These are phyloP conservation scores for Aureobasidium sp. DNA, from an alignment of 2,329 filamentous ascomycete species.

Conservation along the genomic window DNA sequence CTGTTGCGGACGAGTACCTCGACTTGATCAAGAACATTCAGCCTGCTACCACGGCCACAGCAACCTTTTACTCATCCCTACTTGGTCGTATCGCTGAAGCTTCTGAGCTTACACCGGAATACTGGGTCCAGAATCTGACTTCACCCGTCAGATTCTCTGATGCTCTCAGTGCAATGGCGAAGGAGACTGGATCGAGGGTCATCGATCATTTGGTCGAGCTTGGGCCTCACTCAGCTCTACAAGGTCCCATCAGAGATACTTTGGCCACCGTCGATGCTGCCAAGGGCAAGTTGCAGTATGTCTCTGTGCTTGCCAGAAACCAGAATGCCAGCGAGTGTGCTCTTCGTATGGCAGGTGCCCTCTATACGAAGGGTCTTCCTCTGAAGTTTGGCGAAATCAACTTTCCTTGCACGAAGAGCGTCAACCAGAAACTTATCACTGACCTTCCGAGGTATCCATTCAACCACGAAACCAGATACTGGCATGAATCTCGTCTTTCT, in stretches of 20 bases:
- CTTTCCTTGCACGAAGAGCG: slow-evolving; percentile 2
- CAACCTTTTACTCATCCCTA: slow-evolving; percentile 17
- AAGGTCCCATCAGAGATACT: slow-evolving; percentile 27
- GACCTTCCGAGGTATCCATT: slow-evolving; percentile 19
- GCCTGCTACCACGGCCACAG: not conserved
- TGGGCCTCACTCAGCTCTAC: slow-evolving; percentile 40
- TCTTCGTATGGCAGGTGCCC: slow-evolving; percentile 3
- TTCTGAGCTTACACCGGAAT: slow-evolving; percentile 23
- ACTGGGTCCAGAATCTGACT: slow-evolving; percentile 44
- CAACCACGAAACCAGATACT: slow-evolving; percentile 18
- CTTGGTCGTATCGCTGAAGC: slow-evolving; percentile 4
- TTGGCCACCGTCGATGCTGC: slow-evolving; percentile 23
- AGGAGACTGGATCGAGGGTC: not conserved
- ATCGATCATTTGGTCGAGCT: slow-evolving; percentile 34
- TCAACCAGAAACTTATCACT: slow-evolving; percentile 3
- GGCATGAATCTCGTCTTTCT: slow-evolving; percentile 16
- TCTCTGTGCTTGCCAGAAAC: slow-evolving; percentile 4
- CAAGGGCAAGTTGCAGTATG: slow-evolving; percentile 9
- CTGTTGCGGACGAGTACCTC: not conserved
- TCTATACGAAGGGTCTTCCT: not conserved
- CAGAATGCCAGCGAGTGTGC: slow-evolving; percentile 2
- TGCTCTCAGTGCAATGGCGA: slow-evolving; percentile 27
- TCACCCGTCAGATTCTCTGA: slow-evolving; percentile 40
- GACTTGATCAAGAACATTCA: slow-evolving; percentile 8
- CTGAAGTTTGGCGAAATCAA: slow-evolving; percentile 4